Evolutionary conservation across 2,329 filamentous ascomycete genomes (phyloP), one percentile per base, ranked within the genome.

Genomic region (Curvularia eragrostidis): DNA sequence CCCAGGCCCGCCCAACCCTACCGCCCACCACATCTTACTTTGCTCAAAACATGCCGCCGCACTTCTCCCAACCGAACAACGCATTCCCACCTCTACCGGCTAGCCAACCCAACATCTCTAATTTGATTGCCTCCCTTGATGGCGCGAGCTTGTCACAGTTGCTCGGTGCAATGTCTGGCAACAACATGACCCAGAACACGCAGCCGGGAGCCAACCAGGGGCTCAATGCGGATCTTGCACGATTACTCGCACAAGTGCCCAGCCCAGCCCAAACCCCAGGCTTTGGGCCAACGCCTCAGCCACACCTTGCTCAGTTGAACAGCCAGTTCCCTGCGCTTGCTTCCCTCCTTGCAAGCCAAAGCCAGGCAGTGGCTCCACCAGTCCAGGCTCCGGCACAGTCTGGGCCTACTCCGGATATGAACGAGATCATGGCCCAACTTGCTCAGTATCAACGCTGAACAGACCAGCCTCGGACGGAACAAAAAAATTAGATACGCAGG

Each of bases 361-460:
- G 56, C 23, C 68, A 68, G 47, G 50, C 61, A 36, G 54, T 64
- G 28, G 64, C 66, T 28, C 74, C 72, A n/a, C 70, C 71, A 41
- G 68, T 66, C 8, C 75, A 73, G 52, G 70, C 67, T 30, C 70
- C 71, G 36, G 61, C 68, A 38, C 62, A 64, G 43, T 51, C 69
- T 65, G 61, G 64, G 26, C 62, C 62, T 39, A 57, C 59, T 50
- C 76, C 79, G 34, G 79, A 83, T 64, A 87, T 92, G 66, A 85
- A 89, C 72, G 89, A 90, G 67, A 91, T 93, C 50, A 89, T 93
- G 85, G 87, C 88, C 13, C 87, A 91, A 67, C 78, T 92, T 58
- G 85, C 88, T 46, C 86, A 84, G 65, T 89, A 86, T 69, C 82
- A 87, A 62, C 84, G 87, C 34, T 76, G 57, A 67, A 32, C 9